phyloP scores from a whole-genome alignment of 805 yeast species.

The Zygosaccharomyces bisporus region DNA sequence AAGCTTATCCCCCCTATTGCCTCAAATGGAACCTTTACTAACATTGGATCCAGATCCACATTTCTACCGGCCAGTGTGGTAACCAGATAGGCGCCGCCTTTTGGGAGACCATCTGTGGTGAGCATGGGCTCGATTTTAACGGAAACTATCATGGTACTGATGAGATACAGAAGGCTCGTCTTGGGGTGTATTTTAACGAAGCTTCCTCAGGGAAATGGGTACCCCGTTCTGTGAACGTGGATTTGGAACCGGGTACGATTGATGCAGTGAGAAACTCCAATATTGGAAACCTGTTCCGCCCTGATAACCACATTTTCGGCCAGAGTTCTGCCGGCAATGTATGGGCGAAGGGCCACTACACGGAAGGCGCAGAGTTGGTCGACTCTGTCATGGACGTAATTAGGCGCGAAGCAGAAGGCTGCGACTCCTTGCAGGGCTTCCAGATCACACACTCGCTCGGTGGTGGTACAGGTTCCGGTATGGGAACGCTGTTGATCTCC shows the following conservation, averaged over 20 bases:
- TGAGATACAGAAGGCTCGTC: constrained; percentile 51
- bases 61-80: constrained; percentile 98
- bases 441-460: constrained; percentile 81
- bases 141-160: constrained; percentile 66
- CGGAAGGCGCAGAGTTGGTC: constrained; percentile 93
- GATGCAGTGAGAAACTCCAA: constrained; percentile 76
- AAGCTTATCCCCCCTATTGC: not conserved
- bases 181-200: constrained; percentile 84
- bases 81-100: constrained; percentile 96
- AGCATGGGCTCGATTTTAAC: constrained; percentile 72
- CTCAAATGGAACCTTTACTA: constrained; percentile 10
- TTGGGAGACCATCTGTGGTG: constrained; percentile 90
- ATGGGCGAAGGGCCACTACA: constrained; percentile 97
- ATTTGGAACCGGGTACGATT: constrained; percentile 91
- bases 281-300: constrained; percentile 86
- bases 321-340: constrained; percentile 93
- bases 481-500: constrained; percentile 85
- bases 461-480: constrained; percentile 96
- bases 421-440: constrained; percentile 93
- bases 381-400: constrained; percentile 86
- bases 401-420: constrained; percentile 89
- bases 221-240: constrained; percentile 89
- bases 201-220: constrained; percentile 86
- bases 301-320: constrained; percentile 85
- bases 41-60: constrained; percentile 51